These are phyloP conservation scores for Tetracladium marchalianum DNA, from an alignment of 495 filamentous ascomycete genomes.

Conservation along the genomic window DNA sequence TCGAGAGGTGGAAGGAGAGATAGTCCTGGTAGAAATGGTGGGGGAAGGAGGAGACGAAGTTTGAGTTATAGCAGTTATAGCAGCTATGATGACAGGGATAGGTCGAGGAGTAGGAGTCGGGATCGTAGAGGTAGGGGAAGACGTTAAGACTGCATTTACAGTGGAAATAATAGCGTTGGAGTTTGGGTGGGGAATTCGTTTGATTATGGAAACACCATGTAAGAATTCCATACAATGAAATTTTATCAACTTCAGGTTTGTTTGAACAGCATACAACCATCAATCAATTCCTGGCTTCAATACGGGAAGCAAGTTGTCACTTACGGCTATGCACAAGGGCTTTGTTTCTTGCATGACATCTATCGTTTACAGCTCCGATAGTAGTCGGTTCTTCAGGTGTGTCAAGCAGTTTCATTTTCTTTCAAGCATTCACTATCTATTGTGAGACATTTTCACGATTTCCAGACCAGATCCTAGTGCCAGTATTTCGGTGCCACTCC, in stretches of 20 bases:
- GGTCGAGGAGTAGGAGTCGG: constrained; percentile 23
- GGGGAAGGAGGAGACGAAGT: constrained; percentile 39
- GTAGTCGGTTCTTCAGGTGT: too few relatives aligned
- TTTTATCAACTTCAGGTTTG: too few relatives aligned
- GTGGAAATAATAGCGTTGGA: constrained; percentile 7
- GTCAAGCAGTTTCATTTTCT: too few relatives aligned
- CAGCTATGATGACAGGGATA: constrained; percentile 36
- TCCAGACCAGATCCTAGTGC: constrained; percentile 1
- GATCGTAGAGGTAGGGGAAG: constrained; percentile 24
- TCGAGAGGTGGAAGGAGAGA: constrained; percentile 24
- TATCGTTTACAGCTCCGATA: too few relatives aligned
- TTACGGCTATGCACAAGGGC: too few relatives aligned
- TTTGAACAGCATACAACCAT: too few relatives aligned
- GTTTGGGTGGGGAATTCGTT: constrained; percentile 8
- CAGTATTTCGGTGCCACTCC: constrained; percentile 5
- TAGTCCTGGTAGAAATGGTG: constrained; percentile 28
- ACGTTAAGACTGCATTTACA: constrained; percentile 3
- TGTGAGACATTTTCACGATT: too few relatives aligned
- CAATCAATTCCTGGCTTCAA: too few relatives aligned
- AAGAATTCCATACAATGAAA: too few relatives aligned
- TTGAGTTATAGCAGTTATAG: constrained; percentile 54
- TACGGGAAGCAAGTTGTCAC: too few relatives aligned
- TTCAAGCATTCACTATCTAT: too few relatives aligned
- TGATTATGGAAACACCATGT: neutral
- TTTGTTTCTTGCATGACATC: too few relatives aligned